Base-by-base conservation (phyloP, 1,139 yeast species). In the Kodamaea arcana region DNA sequence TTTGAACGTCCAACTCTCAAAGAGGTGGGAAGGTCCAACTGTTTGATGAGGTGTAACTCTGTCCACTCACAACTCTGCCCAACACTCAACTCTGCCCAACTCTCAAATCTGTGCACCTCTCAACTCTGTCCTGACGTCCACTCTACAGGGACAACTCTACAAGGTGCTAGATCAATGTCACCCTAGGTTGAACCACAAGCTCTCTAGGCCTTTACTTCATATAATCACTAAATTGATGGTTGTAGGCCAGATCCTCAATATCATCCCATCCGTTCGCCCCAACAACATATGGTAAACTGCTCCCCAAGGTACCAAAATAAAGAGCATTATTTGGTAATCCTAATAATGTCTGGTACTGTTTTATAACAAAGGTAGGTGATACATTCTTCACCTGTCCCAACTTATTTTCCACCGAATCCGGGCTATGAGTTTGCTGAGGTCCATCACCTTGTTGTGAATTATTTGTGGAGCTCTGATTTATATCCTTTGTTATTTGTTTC, bases 401-500 rank as follows among this genome's bases (percentile, higher is more conserved):
- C 21, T 41, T 36, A 27, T 41, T 45, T 14, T 36, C 47, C 15
- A 26, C 33, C 10, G 29, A 37, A 8, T 36, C 29, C 10, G 47
- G 41, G 14, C 36, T 37, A 16, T 37, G 24, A 21, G 27, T 23
- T 26, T 26, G 41, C 11, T 15, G 27, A 10, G 28, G 33, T 2
- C 34, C 24, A 4, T 25, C 28, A 8, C 28, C 28, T 7, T 9
- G 28, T 13, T 27, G 23, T 7, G 30, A 15, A n/a, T 18, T 27
- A 33, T 39, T 40, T 29, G 35, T 38, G 31, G 57, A 55, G 15
- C 54, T 50, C 28, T 50, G 53, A 44, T 68, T 68, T 34, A 68
- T 65, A 37, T 66, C 72, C 45, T 63, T 66, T 30, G 74, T 68
- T 42, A 68, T 64, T 45, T 65, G 71, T 45, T 68, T 68, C 74